Evolutionary conservation across 352 stramenopile genomes (phyloP), one percentile per base, ranked within the genome.

Genomic region (Pythium oligandrum): DNA sequence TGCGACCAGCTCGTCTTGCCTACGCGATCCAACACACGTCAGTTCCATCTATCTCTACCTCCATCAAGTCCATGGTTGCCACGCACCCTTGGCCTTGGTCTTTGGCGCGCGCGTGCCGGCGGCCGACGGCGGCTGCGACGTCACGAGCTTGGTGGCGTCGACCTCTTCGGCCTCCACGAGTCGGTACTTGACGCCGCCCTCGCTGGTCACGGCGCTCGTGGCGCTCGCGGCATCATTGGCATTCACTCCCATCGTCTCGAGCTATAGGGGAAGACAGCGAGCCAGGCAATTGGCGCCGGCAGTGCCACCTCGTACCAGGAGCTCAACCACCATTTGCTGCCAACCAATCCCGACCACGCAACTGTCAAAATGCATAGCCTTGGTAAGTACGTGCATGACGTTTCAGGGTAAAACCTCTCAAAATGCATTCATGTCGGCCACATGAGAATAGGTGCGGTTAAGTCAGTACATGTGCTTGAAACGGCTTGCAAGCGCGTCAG

Each of bases 81-180:
- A 64, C 57, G 51, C 51, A 65, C 58, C 58, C 52, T 65, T 65
- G n/a, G 46, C 26, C 58, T 65, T 65, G 52, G 38, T 31, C 43
- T n/a, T 12, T 68, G 36, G 45, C 44, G 45, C 30, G 31, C 17
- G 17, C 55, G 40, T 12, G 48, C 39, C n/a, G 40, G 9, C 33
- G 51, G 7, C 10, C 57, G 17, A 26, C 38, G 7, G 38, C 38
- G 38, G 38, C 38, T 42, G 38, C 12, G 38, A 42, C 7, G 7
- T 12, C 38, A 12, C 12, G 40, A 37, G 48, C 34, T 40, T 60
- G 38, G 38, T 57, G 53, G 64, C 71, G 44, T 80, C 75, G 45
- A 93, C 83, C 54, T 93, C 83, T 48, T 93, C 83, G 6, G 83
- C 83, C 62, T 91, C 83, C 36, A 93, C 83, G 8, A 93, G 66